Evolutionary conservation across 1,284 basidiomycete genomes (phyloP).

Genomic region (Retiboletus fuscus): DNA sequence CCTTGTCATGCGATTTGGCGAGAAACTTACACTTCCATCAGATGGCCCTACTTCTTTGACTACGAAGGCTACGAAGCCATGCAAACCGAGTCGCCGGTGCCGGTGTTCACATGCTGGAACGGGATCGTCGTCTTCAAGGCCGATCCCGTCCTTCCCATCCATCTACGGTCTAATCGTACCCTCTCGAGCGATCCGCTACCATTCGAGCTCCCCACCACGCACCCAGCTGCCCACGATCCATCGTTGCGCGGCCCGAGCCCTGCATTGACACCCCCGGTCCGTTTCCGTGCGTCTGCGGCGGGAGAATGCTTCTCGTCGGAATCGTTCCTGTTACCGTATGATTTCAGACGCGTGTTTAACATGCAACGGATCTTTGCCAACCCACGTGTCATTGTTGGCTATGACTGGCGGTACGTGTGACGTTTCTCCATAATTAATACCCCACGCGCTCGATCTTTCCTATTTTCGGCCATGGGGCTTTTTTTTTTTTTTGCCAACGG

Average conservation of each 20-base stretch:
- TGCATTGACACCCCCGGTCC: conserved; percentile 51
- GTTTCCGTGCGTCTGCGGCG: conserved; percentile 58
- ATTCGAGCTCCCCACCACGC: conserved; percentile 29
- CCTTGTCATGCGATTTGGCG: neutral
- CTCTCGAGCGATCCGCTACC: conserved; percentile 45
- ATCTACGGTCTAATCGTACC: conserved; percentile 47
- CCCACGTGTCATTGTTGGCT: conserved; percentile 41
- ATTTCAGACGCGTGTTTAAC: conserved; percentile 61
- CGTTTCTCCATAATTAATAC: neutral
- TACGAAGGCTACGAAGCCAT: conserved; percentile 50
- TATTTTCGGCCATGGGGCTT: neutral
- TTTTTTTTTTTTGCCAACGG: neutral
- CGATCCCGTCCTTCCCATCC: conserved; percentile 56
- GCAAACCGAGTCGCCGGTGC: conserved; percentile 56
- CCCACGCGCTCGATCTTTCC: neutral
- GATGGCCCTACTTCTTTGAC: conserved; percentile 68
- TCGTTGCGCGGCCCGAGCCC: conserved; percentile 42
- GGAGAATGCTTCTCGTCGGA: conserved; percentile 65
- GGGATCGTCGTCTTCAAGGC: conserved; percentile 65
- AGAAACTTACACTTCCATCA: conserved; percentile 10
- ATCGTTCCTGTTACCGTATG: conserved; percentile 66
- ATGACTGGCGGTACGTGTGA: conserved; percentile 38
- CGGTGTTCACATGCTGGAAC: conserved; percentile 71
- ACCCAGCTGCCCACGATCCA: conserved; percentile 30
- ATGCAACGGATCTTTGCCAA: conserved; percentile 47